phyloP scores from a whole-genome alignment of 116 monocot genomes.

The Posidonia oceanica region DNA sequence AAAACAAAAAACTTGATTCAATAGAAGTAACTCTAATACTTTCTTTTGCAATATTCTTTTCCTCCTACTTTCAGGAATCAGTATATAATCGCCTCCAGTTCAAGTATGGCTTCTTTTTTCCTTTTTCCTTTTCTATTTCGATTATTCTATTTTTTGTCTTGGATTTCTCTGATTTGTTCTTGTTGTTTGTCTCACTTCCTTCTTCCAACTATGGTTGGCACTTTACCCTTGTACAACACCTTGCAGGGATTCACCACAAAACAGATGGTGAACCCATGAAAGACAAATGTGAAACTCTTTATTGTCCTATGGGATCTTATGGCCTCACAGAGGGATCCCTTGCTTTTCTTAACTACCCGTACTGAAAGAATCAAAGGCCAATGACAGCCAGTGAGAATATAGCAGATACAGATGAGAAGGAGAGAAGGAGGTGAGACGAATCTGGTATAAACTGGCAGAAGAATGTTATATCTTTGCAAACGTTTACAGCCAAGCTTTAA shows the following conservation, averaged over 20 bases:
- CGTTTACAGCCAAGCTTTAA: too few relatives aligned
- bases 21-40: too few relatives aligned
- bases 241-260: constrained; percentile 78
- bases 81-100: constrained; percentile 84
- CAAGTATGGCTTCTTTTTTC: constrained; percentile 25
- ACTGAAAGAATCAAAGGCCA: too few relatives aligned
- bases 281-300: constrained; percentile 60
- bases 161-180: background rate
- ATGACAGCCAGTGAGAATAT: too few relatives aligned
- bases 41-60: background rate
- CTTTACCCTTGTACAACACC: constrained; percentile 90
- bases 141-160: background rate
- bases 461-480: too few relatives aligned
- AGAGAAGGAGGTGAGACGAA: too few relatives aligned
- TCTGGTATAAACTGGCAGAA: too few relatives aligned
- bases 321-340: constrained; percentile 94
- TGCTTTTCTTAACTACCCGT: constrained; percentile 3
- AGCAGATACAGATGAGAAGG: too few relatives aligned
- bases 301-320: constrained; percentile 77
- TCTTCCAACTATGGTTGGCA: constrained; percentile 78
- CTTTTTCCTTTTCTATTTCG: background rate
- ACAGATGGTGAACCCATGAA: constrained; percentile 94
- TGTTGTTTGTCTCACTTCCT: background rate
- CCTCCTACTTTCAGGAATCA: constrained; percentile 35
- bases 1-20: too few relatives aligned